phyloP scores from a whole-genome alignment of 768 basidiomycete species.

The Rhodosporidiobolus sp. region DNA sequence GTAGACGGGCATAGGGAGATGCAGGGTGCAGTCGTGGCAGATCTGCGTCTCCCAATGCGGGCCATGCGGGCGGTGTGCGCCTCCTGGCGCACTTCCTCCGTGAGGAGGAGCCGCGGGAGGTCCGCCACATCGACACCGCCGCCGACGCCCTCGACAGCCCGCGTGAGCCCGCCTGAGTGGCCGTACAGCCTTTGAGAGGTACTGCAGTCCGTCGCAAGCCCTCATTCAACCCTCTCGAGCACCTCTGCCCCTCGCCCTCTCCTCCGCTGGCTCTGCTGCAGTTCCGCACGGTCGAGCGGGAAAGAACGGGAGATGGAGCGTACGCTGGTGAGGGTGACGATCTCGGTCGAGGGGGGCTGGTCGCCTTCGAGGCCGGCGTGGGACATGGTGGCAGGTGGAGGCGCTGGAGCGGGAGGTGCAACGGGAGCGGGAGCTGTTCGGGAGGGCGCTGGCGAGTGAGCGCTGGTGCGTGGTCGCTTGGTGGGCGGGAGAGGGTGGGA shows the following conservation, averaged over 20 bases:
- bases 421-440: not conserved
- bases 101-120: too few relatives aligned
- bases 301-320: not conserved
- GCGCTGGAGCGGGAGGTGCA: not conserved
- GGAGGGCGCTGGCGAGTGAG: not conserved
- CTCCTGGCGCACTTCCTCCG: too few relatives aligned
- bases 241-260: not conserved
- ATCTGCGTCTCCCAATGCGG: too few relatives aligned
- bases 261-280: not conserved
- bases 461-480: constrained; percentile 18
- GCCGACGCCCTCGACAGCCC: too few relatives aligned
- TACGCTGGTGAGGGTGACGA: constrained; percentile 37
- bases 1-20: not conserved
- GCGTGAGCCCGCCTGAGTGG: too few relatives aligned
- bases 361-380: constrained; percentile 19
- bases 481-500: not conserved
- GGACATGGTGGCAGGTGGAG: constrained; percentile 20
- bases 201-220: too few relatives aligned
- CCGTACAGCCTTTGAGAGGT: too few relatives aligned
- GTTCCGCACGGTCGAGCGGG: too few relatives aligned
- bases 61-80: too few relatives aligned
- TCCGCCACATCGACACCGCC: too few relatives aligned
- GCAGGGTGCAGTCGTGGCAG: not conserved
- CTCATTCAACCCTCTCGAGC: too few relatives aligned
- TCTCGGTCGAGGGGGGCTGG: constrained; percentile 27